Base-by-base conservation (phyloP, 75 land plant species). In the Picea sitchensis region DNA sequence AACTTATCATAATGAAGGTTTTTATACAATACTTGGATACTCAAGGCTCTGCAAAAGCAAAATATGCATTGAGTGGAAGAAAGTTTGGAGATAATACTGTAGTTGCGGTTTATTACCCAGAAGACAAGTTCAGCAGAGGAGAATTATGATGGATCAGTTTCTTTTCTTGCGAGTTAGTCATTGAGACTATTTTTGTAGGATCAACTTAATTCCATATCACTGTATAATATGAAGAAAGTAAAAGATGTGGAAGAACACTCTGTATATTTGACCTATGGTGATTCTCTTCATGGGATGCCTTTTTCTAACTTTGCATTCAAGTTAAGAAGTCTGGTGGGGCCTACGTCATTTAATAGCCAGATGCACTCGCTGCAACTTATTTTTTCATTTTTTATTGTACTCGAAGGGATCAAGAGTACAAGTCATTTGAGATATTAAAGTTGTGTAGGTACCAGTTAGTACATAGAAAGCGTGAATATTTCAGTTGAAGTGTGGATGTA, bases 51-150 rank as follows among this genome's bases (percentile, higher is more conserved):
- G 14, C 47, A 23, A 85, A 83, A 61, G 87, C 87, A 61, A 85
- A 83, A 20, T 36, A 14, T 59, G 61, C 86, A 18, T 78, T 85
- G 57, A 83, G 79, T 61, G 81, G 81, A 15, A 62, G 86, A 57
- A 83, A 73, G 41, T 85, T 85, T 68, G 86, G 86, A 14, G 86
- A 86, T 23, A 83, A 85, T 51, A 69, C 73, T 15, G 86, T 85
- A 21, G 62, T 38, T 18, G 86, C 86, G 8, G 75, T 56, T 3
- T 85, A 76, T 71, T 85, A 83, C n/a, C 80, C 86, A 18, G 86
- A 85, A 71, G 86, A 85, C 60, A 85, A 85, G 58, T 85, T 85
- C 67, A 17, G 58, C 13, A 58, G 76, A 26, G 85, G 85, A 54
- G 85, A 83, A 20, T 38, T 83, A 83, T 65, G 75, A 82, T 30